Conservation (phyloP, 768 basidiomycete species). For the Xerocomus brunneocitrinus region DNA sequence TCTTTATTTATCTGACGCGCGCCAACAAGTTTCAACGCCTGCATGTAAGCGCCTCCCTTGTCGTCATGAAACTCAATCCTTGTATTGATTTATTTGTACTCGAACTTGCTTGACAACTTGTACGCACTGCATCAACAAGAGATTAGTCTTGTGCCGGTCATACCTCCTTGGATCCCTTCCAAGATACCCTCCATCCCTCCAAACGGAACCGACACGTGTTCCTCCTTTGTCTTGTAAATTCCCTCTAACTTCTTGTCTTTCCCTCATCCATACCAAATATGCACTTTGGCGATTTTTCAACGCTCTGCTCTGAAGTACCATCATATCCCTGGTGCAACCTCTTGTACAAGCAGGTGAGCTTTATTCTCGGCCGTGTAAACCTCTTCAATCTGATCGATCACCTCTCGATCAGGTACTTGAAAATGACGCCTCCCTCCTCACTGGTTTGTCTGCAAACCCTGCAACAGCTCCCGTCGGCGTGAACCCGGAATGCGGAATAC, state of each 20-base stretch:
- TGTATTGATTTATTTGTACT: slow-evolving; percentile 33
- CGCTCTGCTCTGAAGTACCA: slow-evolving; percentile 63
- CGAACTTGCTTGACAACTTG: slow-evolving; percentile 27
- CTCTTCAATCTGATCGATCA: slow-evolving; percentile 17
- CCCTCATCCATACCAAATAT: slow-evolving; percentile 24
- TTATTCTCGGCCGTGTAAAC: slow-evolving; percentile 7
- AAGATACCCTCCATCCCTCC: slow-evolving; percentile 10
- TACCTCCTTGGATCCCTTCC: slow-evolving; percentile 15
- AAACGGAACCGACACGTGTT: slow-evolving; percentile 5
- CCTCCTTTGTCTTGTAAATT: background rate
- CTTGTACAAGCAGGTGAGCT: slow-evolving; percentile 78
- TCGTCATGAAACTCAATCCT: slow-evolving; percentile 14
- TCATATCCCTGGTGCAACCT: slow-evolving; percentile 94
- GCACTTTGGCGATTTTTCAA: slow-evolving; percentile 72
- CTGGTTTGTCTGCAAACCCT: slow-evolving; percentile 41
- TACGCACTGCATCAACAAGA: slow-evolving; percentile 17
- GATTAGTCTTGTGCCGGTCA: slow-evolving; percentile 15
- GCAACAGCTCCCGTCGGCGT: slow-evolving; percentile 73
- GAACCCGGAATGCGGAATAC: slow-evolving; percentile 77
- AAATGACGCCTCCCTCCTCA: slow-evolving; percentile 31
- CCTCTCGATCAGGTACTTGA: slow-evolving; percentile 38
- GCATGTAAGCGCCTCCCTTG: slow-evolving; percentile 18
- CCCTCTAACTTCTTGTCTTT: background rate
- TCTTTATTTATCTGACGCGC: too few relatives aligned
- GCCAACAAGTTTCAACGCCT: background rate